Conservation (phyloP, 2,329 filamentous ascomycete species). For the Neofusicoccum cordaticola region DNA sequence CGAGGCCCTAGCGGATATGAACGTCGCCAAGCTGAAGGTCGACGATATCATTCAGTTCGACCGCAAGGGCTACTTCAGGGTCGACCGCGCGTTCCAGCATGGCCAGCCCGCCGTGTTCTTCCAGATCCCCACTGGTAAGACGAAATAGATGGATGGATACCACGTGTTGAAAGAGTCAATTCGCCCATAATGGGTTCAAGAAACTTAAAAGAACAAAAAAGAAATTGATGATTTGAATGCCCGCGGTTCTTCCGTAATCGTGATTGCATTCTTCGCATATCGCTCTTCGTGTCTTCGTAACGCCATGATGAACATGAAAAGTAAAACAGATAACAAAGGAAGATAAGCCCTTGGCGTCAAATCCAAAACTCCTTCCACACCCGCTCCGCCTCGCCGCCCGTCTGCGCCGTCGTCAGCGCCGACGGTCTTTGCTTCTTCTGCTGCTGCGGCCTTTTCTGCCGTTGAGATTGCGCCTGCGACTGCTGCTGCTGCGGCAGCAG, state of each 20-base stretch:
- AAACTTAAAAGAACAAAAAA: too few relatives aligned
- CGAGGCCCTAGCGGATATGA: constrained; percentile 75
- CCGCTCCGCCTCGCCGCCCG: neutral
- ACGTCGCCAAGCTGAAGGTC: constrained; percentile 72
- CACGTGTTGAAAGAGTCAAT: too few relatives aligned
- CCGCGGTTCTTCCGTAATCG: neutral
- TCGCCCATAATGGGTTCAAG: too few relatives aligned
- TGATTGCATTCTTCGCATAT: neutral
- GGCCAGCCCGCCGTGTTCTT: constrained; percentile 63
- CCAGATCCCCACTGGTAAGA: constrained; percentile 67
- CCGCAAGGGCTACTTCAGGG: constrained; percentile 85
- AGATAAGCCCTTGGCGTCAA: neutral
- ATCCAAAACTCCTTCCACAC: constrained; percentile 10
- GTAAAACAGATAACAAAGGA: neutral
- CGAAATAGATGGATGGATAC: neutral
- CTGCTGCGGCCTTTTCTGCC: neutral
- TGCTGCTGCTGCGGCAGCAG: neutral
- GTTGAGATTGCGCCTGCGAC: too few relatives aligned
- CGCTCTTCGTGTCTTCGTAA: neutral
- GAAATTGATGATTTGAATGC: neutral
- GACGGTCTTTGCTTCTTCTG: neutral
- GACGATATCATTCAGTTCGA: constrained; percentile 95
- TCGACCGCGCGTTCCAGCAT: constrained; percentile 64
- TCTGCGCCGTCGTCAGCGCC: neutral
- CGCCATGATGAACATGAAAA: too few relatives aligned